Conservation (phyloP, 2,329 filamentous ascomycete species). For the Claviceps monticola region DNA sequence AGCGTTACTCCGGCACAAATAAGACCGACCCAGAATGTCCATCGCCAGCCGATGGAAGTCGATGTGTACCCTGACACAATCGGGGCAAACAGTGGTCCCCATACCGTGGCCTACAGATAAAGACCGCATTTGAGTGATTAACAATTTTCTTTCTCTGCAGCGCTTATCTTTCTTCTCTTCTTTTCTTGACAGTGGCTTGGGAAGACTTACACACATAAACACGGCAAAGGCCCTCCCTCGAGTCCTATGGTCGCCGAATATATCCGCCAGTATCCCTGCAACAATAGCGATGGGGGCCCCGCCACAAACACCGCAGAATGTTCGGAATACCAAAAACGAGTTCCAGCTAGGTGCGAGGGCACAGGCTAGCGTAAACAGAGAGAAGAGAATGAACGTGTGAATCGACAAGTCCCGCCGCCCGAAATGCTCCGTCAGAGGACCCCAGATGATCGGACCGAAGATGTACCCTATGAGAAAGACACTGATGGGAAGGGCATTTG, state of each 20-base stretch:
- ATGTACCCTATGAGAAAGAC: constrained; percentile 52
- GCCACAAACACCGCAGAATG: constrained; percentile 35
- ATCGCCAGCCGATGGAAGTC: constrained; percentile 48
- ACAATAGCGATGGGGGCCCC: constrained; percentile 45
- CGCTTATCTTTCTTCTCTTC: not conserved
- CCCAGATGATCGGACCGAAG: constrained; percentile 46
- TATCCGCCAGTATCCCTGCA: constrained; percentile 48
- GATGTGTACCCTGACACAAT: constrained; percentile 50
- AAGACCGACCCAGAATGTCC: constrained; percentile 57
- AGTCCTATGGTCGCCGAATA: constrained; percentile 35
- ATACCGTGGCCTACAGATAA: constrained; percentile 37
- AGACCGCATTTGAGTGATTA: not conserved
- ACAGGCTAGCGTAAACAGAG: constrained; percentile 36
- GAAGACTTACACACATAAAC: constrained; percentile 42
- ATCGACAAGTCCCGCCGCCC: constrained; percentile 34
- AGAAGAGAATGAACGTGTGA: constrained; percentile 30
- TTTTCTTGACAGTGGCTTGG: too few relatives aligned
- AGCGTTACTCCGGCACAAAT: constrained; percentile 53
- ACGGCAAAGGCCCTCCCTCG: constrained; percentile 47
- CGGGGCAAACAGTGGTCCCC: constrained; percentile 51
- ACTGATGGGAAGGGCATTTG: constrained; percentile 44
- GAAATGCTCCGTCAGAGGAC: constrained; percentile 49
- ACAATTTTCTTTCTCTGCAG: not conserved
- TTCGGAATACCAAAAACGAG: constrained; percentile 39
- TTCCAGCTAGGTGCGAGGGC: constrained; percentile 35